Evolutionary conservation across 1,284 basidiomycete species (phyloP).

Genomic region (Phylloporus sp.): DNA sequence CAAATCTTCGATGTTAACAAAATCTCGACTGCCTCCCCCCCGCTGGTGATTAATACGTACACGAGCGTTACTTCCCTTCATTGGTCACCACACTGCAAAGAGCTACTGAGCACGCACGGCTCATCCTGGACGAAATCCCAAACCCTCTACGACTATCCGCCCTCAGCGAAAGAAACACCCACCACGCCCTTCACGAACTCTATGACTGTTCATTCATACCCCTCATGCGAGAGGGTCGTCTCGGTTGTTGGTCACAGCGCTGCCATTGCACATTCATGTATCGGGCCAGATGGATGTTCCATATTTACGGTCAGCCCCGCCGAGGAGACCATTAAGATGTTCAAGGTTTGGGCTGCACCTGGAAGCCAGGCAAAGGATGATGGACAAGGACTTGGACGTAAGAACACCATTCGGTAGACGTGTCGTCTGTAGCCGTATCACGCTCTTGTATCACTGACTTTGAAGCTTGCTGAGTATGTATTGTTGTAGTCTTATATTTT

Average conservation of each 20-base stretch:
- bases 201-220: slow-evolving; percentile 60
- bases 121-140: slow-evolving; percentile 40
- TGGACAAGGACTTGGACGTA: slow-evolving; percentile 29
- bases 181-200: slow-evolving; percentile 43
- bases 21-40: slow-evolving; percentile 40
- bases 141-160: slow-evolving; percentile 18
- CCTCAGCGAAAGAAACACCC: slow-evolving; percentile 27
- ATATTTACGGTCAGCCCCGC: slow-evolving; percentile 47
- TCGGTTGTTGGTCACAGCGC: slow-evolving; percentile 38
- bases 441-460: slow-evolving; percentile 5
- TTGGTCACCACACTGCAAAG: slow-evolving; percentile 87
- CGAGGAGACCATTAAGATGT: slow-evolving; percentile 44
- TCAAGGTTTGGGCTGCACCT: slow-evolving; percentile 39
- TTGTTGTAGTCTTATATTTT: slow-evolving; percentile 14
- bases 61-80: slow-evolving; percentile 81
- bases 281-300: slow-evolving; percentile 40
- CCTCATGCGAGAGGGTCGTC: slow-evolving; percentile 44
- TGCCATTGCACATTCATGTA: slow-evolving; percentile 38
- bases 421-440: slow-evolving; percentile 2
- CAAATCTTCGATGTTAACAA: slow-evolving; percentile 73
- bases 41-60: slow-evolving; percentile 48
- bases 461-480: neutral
- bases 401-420: slow-evolving; percentile 32
- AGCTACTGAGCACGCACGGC: slow-evolving; percentile 88
- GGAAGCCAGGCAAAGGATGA: slow-evolving; percentile 22